Evolutionary conservation across 768 basidiomycete genomes (phyloP).

Genomic region (Mycena kentingensis): DNA sequence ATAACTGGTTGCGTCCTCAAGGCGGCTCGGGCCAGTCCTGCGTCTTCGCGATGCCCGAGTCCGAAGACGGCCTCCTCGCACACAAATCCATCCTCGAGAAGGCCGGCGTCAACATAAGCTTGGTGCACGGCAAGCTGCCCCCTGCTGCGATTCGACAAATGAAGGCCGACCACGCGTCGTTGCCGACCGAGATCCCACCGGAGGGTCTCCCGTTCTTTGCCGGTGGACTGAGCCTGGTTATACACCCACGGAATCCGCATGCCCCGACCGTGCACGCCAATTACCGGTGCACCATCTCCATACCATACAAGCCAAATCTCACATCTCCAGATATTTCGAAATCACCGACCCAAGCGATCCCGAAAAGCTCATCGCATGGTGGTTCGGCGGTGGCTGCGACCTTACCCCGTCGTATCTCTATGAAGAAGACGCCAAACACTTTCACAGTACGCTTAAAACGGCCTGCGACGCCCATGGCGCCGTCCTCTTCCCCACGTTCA

Average conservation of each 20-base stretch:
- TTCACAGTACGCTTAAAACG: slow-evolving; percentile 75
- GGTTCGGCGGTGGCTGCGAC: slow-evolving; percentile 97
- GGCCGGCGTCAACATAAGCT: slow-evolving; percentile 92
- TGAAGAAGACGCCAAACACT: slow-evolving; percentile 83
- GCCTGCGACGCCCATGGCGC: slow-evolving; percentile 76
- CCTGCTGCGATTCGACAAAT: slow-evolving; percentile 92
- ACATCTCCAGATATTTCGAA: too few relatives aligned
- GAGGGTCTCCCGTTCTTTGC: slow-evolving; percentile 87
- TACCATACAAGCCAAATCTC: too few relatives aligned
- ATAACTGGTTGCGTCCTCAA: slow-evolving; percentile 72
- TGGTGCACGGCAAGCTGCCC: slow-evolving; percentile 87
- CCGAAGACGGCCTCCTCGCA: slow-evolving; percentile 32
- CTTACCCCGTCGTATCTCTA: slow-evolving; percentile 93
- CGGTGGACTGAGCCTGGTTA: slow-evolving; percentile 87
- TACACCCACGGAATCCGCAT: slow-evolving; percentile 92
- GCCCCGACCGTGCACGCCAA: slow-evolving; percentile 95
- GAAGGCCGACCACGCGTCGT: slow-evolving; percentile 85
- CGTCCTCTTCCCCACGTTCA: slow-evolving; percentile 75
- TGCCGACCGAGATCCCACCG: slow-evolving; percentile 62
- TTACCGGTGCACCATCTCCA: too few relatives aligned
- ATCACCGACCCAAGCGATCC: slow-evolving; percentile 57
- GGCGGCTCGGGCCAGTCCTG: slow-evolving; percentile 83
- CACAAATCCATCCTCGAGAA: slow-evolving; percentile 77
- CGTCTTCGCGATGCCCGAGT: slow-evolving; percentile 62
- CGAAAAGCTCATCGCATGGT: slow-evolving; percentile 81